phyloP scores from a whole-genome alignment of 495 filamentous ascomycete genomes.

The Venustampulla echinocandica region DNA sequence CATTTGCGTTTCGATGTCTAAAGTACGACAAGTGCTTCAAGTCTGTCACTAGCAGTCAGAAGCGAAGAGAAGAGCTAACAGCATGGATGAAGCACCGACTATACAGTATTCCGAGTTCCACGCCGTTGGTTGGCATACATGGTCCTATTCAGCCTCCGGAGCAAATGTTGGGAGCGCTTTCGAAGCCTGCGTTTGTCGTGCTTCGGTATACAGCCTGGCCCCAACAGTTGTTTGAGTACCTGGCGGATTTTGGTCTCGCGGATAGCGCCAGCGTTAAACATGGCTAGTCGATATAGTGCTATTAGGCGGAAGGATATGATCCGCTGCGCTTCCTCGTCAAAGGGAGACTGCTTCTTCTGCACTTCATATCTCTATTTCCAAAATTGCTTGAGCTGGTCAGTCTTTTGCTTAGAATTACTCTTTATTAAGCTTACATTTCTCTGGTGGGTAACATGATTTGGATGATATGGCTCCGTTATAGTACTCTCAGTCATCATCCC shows the following conservation, averaged over 20 bases:
- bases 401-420: not conserved
- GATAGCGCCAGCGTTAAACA: not conserved
- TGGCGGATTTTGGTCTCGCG: conserved; percentile 1
- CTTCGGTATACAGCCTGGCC: not conserved
- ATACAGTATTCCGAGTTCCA: not conserved
- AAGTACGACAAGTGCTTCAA: no score
- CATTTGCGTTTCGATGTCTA: no score
- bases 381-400: conserved; percentile 2
- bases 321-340: not conserved
- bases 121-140: not conserved
- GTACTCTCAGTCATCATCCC: not conserved
- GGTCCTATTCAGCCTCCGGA: not conserved
- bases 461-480: not conserved
- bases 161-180: conserved; percentile 1
- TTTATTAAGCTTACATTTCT: conserved; percentile 4
- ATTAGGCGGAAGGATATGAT: not conserved
- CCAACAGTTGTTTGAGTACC: not conserved
- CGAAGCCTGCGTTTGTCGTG: conserved; percentile 2
- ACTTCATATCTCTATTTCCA: conserved; percentile 2
- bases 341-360: not conserved
- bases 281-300: not conserved
- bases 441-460: not conserved
- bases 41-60: not conserved
- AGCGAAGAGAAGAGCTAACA: no score
- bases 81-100: not conserved